phyloP scores from a whole-genome alignment of 352 stramenopile species.

The Phytophthora tentaculata region DNA sequence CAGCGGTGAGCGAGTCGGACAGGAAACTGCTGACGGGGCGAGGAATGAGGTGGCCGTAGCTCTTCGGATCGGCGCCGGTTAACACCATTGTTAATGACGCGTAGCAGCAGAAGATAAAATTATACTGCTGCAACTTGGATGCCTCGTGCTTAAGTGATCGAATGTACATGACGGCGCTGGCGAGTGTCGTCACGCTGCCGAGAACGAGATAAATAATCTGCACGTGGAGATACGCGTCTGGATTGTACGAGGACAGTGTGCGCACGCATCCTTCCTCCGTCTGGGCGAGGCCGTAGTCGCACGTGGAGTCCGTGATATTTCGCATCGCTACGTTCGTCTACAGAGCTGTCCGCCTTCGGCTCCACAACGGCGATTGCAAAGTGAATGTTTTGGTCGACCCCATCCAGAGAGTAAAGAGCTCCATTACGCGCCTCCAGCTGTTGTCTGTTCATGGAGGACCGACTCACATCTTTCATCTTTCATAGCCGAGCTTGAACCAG shows the following conservation, averaged over 20 bases:
- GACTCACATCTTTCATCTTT: constrained; percentile 42
- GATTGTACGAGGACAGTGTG: constrained; percentile 39
- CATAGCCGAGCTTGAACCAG: constrained; percentile 15
- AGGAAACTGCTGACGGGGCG: constrained; percentile 44
- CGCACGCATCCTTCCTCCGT: constrained; percentile 34
- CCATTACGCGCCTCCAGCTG: constrained; percentile 25
- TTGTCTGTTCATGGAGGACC: constrained; percentile 22
- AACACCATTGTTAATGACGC: constrained; percentile 44
- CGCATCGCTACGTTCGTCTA: constrained; percentile 17
- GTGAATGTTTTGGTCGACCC: constrained; percentile 23
- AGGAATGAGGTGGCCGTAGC: constrained; percentile 46
- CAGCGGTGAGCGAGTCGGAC: constrained; percentile 47
- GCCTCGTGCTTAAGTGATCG: constrained; percentile 35
- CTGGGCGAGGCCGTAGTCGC: constrained; percentile 38
- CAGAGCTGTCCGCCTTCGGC: not conserved
- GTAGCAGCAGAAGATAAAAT: constrained; percentile 48
- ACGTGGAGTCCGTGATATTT: constrained; percentile 40
- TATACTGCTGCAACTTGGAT: constrained; percentile 45
- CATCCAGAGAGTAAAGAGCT: constrained; percentile 33
- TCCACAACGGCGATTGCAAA: constrained; percentile 27
- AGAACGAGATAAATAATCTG: constrained; percentile 45
- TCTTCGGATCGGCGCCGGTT: constrained; percentile 41
- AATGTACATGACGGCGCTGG: constrained; percentile 39
- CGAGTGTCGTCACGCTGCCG: constrained; percentile 28
- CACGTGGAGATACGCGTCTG: constrained; percentile 33